A percentile compares a stretch with the other conserved stretches of the same genome.
These are phyloP conservation scores for Lipomyces lipofer DNA, from an alignment of 805 yeast species.

Conservation along the genomic window DNA sequence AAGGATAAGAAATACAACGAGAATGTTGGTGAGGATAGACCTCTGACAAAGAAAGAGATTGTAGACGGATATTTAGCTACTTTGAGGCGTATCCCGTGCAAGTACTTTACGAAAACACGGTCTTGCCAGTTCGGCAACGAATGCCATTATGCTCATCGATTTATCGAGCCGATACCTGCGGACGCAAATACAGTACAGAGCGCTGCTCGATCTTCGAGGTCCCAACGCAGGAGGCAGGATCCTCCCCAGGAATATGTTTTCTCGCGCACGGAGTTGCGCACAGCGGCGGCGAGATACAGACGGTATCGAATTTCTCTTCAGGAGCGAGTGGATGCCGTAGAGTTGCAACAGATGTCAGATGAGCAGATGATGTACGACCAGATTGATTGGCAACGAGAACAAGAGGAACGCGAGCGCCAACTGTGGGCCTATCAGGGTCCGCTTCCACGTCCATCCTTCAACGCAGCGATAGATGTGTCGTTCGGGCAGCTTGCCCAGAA, in stretches of 20 bases:
- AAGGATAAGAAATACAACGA: no score
- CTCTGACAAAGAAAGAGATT: slow-evolving; percentile 17
- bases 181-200: no score
- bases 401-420: no score
- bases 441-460: no score
- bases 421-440: no score
- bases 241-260: neutral
- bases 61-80: slow-evolving; percentile 14
- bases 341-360: neutral
- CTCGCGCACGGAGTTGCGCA: neutral
- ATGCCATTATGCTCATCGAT: slow-evolving; percentile 22
- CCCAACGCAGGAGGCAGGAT: no score
- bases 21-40: neutral
- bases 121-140: slow-evolving; percentile 23
- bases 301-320: neutral
- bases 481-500: no score
- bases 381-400: neutral
- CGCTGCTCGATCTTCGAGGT: no score
- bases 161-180: no score
- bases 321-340: neutral
- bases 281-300: neutral
- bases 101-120: slow-evolving; percentile 3
- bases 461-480: no score
- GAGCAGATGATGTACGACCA: neutral
- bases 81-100: slow-evolving; percentile 25